These are phyloP conservation scores for Ustulina deusta DNA, from an alignment of 2,329 filamentous ascomycete genomes.

Conservation along the genomic window DNA sequence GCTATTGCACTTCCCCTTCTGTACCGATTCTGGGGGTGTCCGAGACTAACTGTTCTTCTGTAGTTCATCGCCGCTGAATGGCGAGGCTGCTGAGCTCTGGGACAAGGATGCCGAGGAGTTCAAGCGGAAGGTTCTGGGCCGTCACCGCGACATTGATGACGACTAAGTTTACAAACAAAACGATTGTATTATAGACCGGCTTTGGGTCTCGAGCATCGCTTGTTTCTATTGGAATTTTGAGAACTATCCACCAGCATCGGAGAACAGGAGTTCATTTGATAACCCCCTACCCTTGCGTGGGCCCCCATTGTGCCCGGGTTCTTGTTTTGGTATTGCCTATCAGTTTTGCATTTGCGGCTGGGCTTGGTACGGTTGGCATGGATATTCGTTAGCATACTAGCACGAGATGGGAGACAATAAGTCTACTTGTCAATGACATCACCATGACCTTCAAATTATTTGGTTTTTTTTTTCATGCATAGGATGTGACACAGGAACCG, in stretches of 20 bases:
- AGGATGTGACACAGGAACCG: conserved; percentile 9
- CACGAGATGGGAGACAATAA: conserved; percentile 16
- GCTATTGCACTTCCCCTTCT: not conserved
- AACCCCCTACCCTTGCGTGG: conserved; percentile 43
- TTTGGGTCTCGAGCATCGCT: conserved; percentile 31
- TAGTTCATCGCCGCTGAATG: conserved; percentile 93
- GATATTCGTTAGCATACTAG: conserved; percentile 36
- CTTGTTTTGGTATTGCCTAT: conserved; percentile 35
- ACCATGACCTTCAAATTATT: conserved; percentile 26
- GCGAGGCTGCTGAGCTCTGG: conserved; percentile 96
- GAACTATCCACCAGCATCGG: conserved; percentile 46
- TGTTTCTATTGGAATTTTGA: conserved; percentile 38
- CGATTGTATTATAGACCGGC: conserved; percentile 32
- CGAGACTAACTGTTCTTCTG: conserved; percentile 39
- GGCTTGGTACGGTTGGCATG: conserved; percentile 28
- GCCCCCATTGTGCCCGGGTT: conserved; percentile 34
- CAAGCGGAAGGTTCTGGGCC: conserved; percentile 77
- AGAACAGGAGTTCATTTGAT: conserved; percentile 58
- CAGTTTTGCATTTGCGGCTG: conserved; percentile 33
- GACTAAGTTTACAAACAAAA: conserved; percentile 58
- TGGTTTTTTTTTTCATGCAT: conserved; percentile 3
- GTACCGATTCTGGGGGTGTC: not conserved
- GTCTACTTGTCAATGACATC: conserved; percentile 38
- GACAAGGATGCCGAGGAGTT: conserved; percentile 89
- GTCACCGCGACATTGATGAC: conserved; percentile 74